Evolutionary conservation across 352 stramenopile species (phyloP).

Genomic region (Globisporangium nagaii): DNA sequence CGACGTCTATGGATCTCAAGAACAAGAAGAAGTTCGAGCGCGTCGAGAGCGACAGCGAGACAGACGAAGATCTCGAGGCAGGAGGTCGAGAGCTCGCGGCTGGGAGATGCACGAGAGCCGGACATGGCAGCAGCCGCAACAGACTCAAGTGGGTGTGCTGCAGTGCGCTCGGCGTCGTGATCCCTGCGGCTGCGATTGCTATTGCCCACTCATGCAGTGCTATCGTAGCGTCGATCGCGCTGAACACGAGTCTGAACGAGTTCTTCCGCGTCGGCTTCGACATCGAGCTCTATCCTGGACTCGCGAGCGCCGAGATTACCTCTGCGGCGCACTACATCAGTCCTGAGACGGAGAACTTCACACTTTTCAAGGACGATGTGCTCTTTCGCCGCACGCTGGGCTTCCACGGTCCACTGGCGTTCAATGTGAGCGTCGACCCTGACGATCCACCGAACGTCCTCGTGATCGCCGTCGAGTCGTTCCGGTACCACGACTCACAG

Average conservation of each 20-base stretch:
- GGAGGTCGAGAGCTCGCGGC: not conserved
- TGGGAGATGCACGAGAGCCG: not conserved
- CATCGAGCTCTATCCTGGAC: conserved; percentile 14
- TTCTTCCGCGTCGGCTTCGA: conserved; percentile 20
- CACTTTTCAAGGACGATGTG: conserved; percentile 28
- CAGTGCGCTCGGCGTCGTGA: conserved; percentile 6
- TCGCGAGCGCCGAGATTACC: conserved; percentile 13
- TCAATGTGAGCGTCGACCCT: conserved; percentile 30
- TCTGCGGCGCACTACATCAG: conserved; percentile 22
- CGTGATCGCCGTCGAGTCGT: conserved; percentile 47
- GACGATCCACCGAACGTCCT: conserved; percentile 42
- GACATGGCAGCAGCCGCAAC: not conserved
- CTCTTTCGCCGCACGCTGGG: conserved; percentile 35
- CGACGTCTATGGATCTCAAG: not conserved
- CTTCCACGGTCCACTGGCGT: conserved; percentile 34
- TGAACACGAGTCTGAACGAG: conserved; percentile 42
- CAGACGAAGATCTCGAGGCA: not conserved
- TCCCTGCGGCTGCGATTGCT: conserved; percentile 14
- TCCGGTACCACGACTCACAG: conserved; percentile 44
- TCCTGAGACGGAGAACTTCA: conserved; percentile 32
- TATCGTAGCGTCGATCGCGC: conserved; percentile 23
- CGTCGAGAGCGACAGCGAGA: not conserved
- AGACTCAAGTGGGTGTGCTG: conserved; percentile 2
- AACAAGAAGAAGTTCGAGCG: not conserved
- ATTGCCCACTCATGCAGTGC: conserved; percentile 13